Base-by-base conservation (phyloP, 2,329 filamentous ascomycete species). In the Botrytis tulipae region DNA sequence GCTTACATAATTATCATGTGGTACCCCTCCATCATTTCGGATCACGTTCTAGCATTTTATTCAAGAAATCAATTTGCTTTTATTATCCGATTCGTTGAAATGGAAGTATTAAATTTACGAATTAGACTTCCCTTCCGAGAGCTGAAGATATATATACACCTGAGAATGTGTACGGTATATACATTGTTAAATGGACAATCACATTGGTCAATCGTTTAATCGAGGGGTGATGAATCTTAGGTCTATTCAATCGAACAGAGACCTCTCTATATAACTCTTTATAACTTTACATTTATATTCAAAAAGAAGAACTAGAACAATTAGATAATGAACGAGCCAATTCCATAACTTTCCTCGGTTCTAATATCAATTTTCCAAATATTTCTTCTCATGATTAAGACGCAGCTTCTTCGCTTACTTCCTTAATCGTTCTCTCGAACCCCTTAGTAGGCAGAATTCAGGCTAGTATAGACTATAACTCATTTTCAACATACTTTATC, bases 41-140 rank as follows among this genome's bases (percentile, higher is more conserved):
- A 69, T 69, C 48, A 69, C 48, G 37, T 69, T 69, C 66, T 57
- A 20, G 48, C 51, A 44, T 57, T 40, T 12, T n/a, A n/a, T n/a
- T 16, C 1, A n/a, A 16, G 25, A n/a, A 54, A 1, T n/a, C 25
- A n/a, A 6, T 54, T n/a, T n/a, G 48, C n/a, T n/a, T 22, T 1
- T n/a, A 4, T 42, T 44, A n/a, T n/a, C n/a, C n/a, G n/a, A n/a
- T n/a, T 44, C 7, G 8, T 29, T 3, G 9, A 29, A 3, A 44
- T 40, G 16, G 18, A 12, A 12, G 37, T 12, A 63, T 44, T n/a
- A 20, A 10, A 44, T 42, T 14, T 4, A 18, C 16, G 16, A 4
- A 9, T 18, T 8, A 57, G 51, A 57, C 2, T 18, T n/a, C 4
- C 7, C 4, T 18, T 1, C 3, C 4, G 3, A 9, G 1, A 9